Base-by-base conservation (phyloP, 768 basidiomycete genomes). In the Trametes cingulata region DNA sequence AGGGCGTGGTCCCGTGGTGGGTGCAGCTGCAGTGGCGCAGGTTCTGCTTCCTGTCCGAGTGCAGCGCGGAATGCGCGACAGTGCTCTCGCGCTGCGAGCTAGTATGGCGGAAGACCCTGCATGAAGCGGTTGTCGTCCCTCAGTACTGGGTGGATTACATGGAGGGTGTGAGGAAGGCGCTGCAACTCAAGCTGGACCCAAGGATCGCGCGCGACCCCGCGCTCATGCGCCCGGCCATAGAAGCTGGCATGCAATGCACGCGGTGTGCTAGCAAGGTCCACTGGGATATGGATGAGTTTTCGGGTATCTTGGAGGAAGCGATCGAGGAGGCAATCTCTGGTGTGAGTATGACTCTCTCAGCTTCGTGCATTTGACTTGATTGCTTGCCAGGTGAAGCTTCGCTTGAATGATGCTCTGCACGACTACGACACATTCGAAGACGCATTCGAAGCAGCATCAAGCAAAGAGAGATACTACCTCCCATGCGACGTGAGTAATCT, bases 11-110 rank as follows among this genome's bases (percentile, higher is more conserved):
- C 19, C 58, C 58, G 46, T 45, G 36, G 42, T 60, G 58, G 58
- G 20, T 60, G 9, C 52, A 53, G 58, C 45, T 60, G 41, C 58
- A 48, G 45, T 60, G 52, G 58, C 58, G 52, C 43, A 2, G 39
- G 52, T 41, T 53, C 37, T 54, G 58, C 52, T 60, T 60, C 58
- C 58, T 60, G 25, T 48, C 43, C 7, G 43, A 60, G 39, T 53
- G 58, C 52, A 24, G 50, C 20, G 45, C 20, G 45, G 27, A 48
- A 19, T 48, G 46, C 15, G 15, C 22, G 19, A 13, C 9, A 10
- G 22, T 24, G 19, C 8, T 35, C 13, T 49, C 57, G 41, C 19
- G 50, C 7, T 49, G 50, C 29, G 17, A 7, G 24, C 49, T 58
- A 3, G 13, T 10, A 29, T 58, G 57, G 57, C 49, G 43, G 33